Evolutionary conservation across 2,329 filamentous ascomycete species (phyloP).

Genomic region (Cryoendolithus antarcticus): DNA sequence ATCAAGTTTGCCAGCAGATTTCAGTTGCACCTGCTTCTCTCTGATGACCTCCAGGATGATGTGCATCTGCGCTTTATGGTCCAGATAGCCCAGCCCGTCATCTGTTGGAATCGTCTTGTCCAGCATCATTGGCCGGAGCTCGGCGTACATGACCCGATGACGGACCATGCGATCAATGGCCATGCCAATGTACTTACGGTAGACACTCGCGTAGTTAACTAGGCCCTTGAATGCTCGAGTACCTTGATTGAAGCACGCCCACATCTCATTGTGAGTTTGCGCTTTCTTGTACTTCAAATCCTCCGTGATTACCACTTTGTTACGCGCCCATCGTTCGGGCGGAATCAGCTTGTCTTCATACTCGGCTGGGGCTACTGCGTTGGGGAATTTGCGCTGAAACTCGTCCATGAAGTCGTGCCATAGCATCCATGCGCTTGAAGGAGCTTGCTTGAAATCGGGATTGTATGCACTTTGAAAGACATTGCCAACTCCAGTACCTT

Average conservation of each 20-base stretch:
- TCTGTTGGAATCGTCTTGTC: slow-evolving; percentile 47
- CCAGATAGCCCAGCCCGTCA: slow-evolving; percentile 49
- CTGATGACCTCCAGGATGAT: slow-evolving; percentile 61
- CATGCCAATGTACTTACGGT: slow-evolving; percentile 45
- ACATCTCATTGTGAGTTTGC: slow-evolving; percentile 31
- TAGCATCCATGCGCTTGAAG: slow-evolving; percentile 28
- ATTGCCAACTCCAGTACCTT: slow-evolving; percentile 46
- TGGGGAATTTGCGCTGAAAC: slow-evolving; percentile 22
- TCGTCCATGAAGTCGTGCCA: slow-evolving; percentile 29
- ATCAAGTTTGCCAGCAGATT: slow-evolving; percentile 54
- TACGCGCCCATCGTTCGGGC: slow-evolving; percentile 18
- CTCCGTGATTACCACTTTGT: slow-evolving; percentile 18
- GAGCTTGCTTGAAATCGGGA: slow-evolving; percentile 13
- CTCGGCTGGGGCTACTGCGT: slow-evolving; percentile 2
- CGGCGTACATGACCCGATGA: slow-evolving; percentile 59
- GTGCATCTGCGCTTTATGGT: slow-evolving; percentile 53
- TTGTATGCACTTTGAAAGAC: slow-evolving; percentile 41
- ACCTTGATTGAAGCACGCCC: slow-evolving; percentile 53
- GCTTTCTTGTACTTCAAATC: slow-evolving; percentile 11
- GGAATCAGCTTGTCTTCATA: slow-evolving; percentile 4
- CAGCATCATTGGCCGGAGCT: slow-evolving; percentile 60
- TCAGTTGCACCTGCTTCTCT: slow-evolving; percentile 72
- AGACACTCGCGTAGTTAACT: slow-evolving; percentile 54
- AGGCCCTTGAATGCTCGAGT: slow-evolving; percentile 63
- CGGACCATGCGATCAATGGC: slow-evolving; percentile 50